Conservation (phyloP, 2,329 filamentous ascomycete species). For the Alternaria arborescens region DNA sequence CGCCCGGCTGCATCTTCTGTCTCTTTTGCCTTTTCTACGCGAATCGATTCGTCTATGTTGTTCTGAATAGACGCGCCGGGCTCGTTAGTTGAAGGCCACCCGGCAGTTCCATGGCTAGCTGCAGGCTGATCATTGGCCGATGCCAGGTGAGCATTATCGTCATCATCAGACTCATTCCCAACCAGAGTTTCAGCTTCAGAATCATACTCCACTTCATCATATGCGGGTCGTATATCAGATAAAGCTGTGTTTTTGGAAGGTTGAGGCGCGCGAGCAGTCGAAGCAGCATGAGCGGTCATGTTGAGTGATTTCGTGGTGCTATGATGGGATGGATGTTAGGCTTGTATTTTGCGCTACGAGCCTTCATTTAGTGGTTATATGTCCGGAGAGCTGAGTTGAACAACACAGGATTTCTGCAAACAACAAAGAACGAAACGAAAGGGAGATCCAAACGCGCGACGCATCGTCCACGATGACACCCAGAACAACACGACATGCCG, state of each 20-base stretch:
- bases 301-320: background rate
- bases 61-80: background rate
- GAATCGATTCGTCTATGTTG: background rate
- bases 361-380: background rate
- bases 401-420: background rate
- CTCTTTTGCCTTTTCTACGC: background rate
- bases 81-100: constrained; percentile 4
- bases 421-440: constrained; percentile 1
- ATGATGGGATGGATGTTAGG: background rate
- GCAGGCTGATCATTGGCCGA: constrained; percentile 4
- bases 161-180: constrained; percentile 10
- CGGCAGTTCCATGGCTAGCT: constrained; percentile 5
- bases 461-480: background rate
- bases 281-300: background rate
- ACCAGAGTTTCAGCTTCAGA: constrained; percentile 14
- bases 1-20: background rate
- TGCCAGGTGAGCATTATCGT: constrained; percentile 4
- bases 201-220: constrained; percentile 4
- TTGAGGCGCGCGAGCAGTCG: background rate
- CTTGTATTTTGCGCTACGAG: background rate
- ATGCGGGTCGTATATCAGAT: constrained; percentile 11
- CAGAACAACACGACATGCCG: background rate
- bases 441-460: background rate
- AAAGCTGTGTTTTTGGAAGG: constrained; percentile 1
- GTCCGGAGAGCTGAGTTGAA: background rate